Evolutionary conservation across 2,329 filamentous ascomycete genomes (phyloP), one percentile per base, ranked within the genome.

Genomic region (Nemania abortiva): DNA sequence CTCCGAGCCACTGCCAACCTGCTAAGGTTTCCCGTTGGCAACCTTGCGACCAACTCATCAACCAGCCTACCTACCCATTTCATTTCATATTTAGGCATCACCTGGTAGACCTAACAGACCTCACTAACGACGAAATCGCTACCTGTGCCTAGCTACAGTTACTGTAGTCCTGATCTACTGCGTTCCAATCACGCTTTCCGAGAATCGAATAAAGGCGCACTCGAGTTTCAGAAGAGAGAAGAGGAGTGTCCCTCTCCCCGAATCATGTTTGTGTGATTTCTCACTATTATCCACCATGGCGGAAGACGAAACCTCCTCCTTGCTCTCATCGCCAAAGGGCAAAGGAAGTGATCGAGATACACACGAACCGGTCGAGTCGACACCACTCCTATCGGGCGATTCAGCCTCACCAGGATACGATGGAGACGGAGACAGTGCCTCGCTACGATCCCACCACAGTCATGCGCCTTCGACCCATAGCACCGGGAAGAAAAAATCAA

Each of bases 341-440:
- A 78, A 75, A 57, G 55, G 55, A 31, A 54, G 52, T 5, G 77
- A 70, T 22, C 72, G 37, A 60, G 77, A 72, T 68, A 63, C 45
- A 20, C 59, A 76, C 20, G 73, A 73, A 0, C 72, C 78, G 3
- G 60, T 66, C 49, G 87, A 89, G 73, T 81, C 83, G n/a, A 85
- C 86, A n/a, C 86, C 87, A 20, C 82, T 89, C 15, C 82, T 89
- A 0, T 79, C 81, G 6, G 77, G 79, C 66, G 77, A 80, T 22
- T 76, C 79, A 56, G 75, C 76, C 29, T 79, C 78, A 15, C 78
- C 79, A 18, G 79, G 79, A 59, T 83, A 84, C 73, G 80, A 83
- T 70, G 81, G 20, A 47, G 79, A 78, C 75, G 75, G n/a, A 50
- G 79, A 78, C 37, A 68, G 66, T n/a, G 75, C 72, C 18, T 81